Evolutionary conservation across 73 alveolate species (phyloP).

Genomic region (Paramecium sexaurelia): DNA sequence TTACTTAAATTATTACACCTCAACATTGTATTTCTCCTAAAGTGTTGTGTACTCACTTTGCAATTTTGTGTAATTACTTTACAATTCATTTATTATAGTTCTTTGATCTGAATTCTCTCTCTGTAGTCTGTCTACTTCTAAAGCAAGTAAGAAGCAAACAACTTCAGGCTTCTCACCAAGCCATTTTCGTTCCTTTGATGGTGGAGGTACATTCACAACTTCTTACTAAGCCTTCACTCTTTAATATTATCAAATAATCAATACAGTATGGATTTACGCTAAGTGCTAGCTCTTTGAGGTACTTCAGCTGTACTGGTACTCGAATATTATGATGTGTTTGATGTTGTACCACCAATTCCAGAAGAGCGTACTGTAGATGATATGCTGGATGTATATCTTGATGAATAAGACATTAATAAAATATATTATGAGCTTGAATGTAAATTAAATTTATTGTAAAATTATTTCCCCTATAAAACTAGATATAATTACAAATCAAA

Average conservation of each 20-base stretch:
- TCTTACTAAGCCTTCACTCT: background rate
- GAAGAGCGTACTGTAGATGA: background rate
- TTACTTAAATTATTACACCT: background rate
- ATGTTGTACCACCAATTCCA: background rate
- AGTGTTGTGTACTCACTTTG: background rate
- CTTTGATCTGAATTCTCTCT: background rate
- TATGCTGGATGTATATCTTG: background rate
- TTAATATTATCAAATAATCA: background rate
- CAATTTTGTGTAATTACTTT: background rate
- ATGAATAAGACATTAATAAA: background rate
- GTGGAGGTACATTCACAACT: background rate
- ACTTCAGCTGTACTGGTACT: background rate
- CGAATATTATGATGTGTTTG: background rate
- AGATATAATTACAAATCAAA: background rate
- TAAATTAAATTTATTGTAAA: slow-evolving; percentile 14
- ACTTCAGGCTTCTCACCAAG: slow-evolving; percentile 60
- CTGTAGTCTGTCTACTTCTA: slow-evolving; percentile 21
- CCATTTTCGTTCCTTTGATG: slow-evolving; percentile 48
- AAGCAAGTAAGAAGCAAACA: slow-evolving; percentile 56
- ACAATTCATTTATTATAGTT: background rate
- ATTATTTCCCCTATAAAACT: slow-evolving; percentile 21
- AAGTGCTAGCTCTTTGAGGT: background rate
- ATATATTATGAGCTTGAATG: background rate
- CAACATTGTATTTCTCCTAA: background rate
- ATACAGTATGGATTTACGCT: slow-evolving; percentile 10